Base-by-base conservation (phyloP, 306 rosid genomes). In the Citrullus mucosospermus region DNA sequence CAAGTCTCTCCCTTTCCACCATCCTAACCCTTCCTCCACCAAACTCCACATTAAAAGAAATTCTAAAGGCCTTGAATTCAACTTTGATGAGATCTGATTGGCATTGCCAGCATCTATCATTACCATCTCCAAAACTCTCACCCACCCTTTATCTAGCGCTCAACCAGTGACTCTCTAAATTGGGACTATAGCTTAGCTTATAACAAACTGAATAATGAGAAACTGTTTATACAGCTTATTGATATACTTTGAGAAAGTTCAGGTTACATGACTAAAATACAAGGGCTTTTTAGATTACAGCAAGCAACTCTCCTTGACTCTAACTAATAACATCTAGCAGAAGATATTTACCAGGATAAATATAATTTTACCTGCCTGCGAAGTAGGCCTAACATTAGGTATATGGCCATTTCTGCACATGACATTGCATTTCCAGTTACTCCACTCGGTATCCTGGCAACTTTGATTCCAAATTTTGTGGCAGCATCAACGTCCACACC, bases 401-500 rank as follows among this genome's bases (percentile, higher is more conserved):
- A 94, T 86, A 92, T 88, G 43, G 92, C 91, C 97, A 92, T 92
- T 86, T 92, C 98, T 57, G 97, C 97, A 81, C 98, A 92, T 25
- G 96, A 89, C 72, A 88, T 85, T 84, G 98, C 86, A 84, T 94
- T 94, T 79, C 98, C 98, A 0, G 96, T 85, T 54, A 5, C 78
- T 79, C 79, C 83, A 79, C 97, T 43, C 0, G 95, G 95, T 80
- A 94, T 94, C 82, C 97, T 87, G 61, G 92, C 98, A 66, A 94
- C 97, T 88, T 87, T 94, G 80, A 94, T 88, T 75, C 98, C 96
- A 83, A 63, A 76, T 84, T 87, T 89, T 32, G 95, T 94, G 63
- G 97, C 98, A 83, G 98, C 91, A 85, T 92, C 88, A 81, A 92
- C 82, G 68, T 94, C 96, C 84, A 94, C 89, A 61, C 98, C 98